These are phyloP conservation scores for Limnanthes douglasii DNA, from an alignment of 345 rosid genomes.

Conservation along the genomic window DNA sequence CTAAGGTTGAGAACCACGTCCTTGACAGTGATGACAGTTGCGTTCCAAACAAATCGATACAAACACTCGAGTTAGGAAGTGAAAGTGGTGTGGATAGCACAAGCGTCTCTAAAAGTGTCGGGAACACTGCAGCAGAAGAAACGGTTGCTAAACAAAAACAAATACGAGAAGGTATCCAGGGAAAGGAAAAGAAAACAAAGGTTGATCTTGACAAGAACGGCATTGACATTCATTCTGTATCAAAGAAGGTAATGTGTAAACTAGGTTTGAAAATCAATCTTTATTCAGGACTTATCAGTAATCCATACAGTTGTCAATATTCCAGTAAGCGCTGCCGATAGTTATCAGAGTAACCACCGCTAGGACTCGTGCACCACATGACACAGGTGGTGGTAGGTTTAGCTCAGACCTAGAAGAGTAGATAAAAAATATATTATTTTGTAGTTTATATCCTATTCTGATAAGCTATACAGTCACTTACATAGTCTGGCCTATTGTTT, in stretches of 20 bases:
- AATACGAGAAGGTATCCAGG: slow-evolving; percentile 16
- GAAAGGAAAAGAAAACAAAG: slow-evolving; percentile 21
- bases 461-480: too few relatives aligned
- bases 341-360: too few relatives aligned
- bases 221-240: slow-evolving; percentile 22
- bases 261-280: too few relatives aligned
- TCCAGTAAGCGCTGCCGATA: too few relatives aligned
- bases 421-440: too few relatives aligned
- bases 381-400: too few relatives aligned
- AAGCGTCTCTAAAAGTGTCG: slow-evolving; percentile 10
- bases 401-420: too few relatives aligned
- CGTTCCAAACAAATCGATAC: slow-evolving; percentile 9
- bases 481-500: too few relatives aligned
- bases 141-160: slow-evolving; percentile 14
- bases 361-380: too few relatives aligned
- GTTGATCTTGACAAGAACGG: slow-evolving; percentile 17
- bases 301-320: too few relatives aligned
- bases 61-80: slow-evolving; percentile 17
- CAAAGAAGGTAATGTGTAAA: slow-evolving; percentile 87
- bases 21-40: slow-evolving; percentile 8
- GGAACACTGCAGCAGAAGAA: slow-evolving; percentile 17
- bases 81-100: slow-evolving; percentile 11
- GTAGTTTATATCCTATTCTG: too few relatives aligned
- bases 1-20: slow-evolving; percentile 15
- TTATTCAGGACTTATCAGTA: too few relatives aligned